phyloP scores from a whole-genome alignment of 129 eudicot species.

The Heracleum sosnowskyi region DNA sequence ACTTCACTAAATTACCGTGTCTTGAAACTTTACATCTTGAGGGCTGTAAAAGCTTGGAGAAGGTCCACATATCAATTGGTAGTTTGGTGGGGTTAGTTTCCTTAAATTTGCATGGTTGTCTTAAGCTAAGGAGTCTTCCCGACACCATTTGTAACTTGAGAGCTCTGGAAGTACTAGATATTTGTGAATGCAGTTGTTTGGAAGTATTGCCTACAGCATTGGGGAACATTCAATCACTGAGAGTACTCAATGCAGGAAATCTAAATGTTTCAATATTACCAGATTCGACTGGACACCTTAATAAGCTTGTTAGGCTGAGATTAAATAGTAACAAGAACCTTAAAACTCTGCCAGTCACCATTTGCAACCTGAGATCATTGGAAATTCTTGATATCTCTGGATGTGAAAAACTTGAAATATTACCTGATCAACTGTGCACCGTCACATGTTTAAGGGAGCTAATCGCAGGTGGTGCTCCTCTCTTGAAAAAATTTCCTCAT shows the following conservation, averaged over 20 bases:
- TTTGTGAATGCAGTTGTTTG: not conserved
- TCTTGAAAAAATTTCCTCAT: not conserved
- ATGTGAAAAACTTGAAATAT: not conserved
- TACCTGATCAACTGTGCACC: not conserved
- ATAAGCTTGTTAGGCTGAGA: too few relatives aligned
- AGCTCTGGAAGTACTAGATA: not conserved
- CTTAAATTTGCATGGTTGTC: not conserved
- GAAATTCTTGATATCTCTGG: not conserved
- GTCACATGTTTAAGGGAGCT: not conserved
- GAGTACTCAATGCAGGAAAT: too few relatives aligned
- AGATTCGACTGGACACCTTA: too few relatives aligned
- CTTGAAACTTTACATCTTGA: not conserved
- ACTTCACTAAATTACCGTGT: not conserved
- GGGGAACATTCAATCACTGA: not conserved
- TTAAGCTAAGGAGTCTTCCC: not conserved
- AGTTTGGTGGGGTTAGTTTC: too few relatives aligned
- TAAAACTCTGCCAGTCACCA: too few relatives aligned
- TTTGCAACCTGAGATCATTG: too few relatives aligned
- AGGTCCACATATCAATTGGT: too few relatives aligned
- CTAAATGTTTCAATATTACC: too few relatives aligned
- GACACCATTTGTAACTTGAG: not conserved
- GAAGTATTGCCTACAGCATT: not conserved
- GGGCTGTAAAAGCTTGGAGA: not conserved
- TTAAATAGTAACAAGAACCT: too few relatives aligned
- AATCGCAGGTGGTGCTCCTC: not conserved